These are phyloP conservation scores for Wickerhamiella bombiphila DNA, from an alignment of 805 yeast species.

Conservation along the genomic window DNA sequence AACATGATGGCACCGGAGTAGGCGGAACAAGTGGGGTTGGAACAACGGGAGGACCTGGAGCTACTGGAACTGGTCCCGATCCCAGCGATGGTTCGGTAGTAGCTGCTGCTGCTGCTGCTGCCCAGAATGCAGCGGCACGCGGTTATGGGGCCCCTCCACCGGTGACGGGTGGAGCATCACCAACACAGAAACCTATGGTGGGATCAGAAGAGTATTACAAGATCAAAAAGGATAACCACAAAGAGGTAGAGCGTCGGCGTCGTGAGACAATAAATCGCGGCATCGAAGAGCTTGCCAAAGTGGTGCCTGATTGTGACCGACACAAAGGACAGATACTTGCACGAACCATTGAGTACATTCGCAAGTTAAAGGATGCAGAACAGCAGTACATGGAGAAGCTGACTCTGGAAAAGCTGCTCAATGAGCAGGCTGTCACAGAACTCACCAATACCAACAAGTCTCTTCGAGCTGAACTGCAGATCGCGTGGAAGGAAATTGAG, in stretches of 20 bases:
- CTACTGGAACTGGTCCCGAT: neutral
- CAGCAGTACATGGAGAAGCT: constrained; percentile 82
- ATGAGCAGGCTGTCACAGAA: constrained; percentile 84
- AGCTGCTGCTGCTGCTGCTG: constrained; percentile 1
- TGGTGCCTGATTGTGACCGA: constrained; percentile 24
- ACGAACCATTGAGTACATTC: constrained; percentile 81
- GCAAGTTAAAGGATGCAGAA: constrained; percentile 79
- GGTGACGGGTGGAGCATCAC: neutral
- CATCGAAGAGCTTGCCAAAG: constrained; percentile 32
- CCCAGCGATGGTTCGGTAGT: neutral
- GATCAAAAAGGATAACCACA: constrained; percentile 75
- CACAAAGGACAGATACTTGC: constrained; percentile 83
- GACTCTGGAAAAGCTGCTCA: constrained; percentile 81
- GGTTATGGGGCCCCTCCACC: neutral
- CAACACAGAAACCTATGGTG: constrained; percentile 37
- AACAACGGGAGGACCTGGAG: neutral
- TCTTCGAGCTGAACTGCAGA: constrained; percentile 72
- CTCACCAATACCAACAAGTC: constrained; percentile 74
- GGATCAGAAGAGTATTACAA: constrained; percentile 79
- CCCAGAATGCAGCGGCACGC: neutral
- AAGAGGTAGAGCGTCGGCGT: constrained; percentile 26
- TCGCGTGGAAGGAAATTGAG: constrained; percentile 85
- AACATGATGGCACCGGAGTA: too few relatives aligned
- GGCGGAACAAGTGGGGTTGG: neutral
- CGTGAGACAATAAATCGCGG: constrained; percentile 26